Percentiles rank a stretch among this genome's conserved stretches.
Evolutionary conservation across 1,139 yeast species (phyloP).

Genomic region (Saccharomyces hybrid): DNA sequence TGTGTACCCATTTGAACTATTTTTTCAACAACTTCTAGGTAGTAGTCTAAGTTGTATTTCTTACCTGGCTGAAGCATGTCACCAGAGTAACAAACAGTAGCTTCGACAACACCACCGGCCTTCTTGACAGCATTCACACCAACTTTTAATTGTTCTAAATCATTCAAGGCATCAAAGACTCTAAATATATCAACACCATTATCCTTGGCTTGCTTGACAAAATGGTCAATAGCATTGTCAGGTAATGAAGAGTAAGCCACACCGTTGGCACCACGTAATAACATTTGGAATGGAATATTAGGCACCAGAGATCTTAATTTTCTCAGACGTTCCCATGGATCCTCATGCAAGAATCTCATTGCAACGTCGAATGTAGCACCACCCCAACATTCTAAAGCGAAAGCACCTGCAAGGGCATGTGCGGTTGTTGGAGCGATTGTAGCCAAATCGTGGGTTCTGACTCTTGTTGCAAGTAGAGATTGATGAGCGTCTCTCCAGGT

Average conservation of each 20-base stretch:
- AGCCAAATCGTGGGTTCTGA: constrained; percentile 83
- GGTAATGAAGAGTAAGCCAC: constrained; percentile 97
- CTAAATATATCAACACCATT: constrained; percentile 96
- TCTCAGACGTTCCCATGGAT: constrained; percentile 96
- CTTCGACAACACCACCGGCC: constrained; percentile 98
- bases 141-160: constrained; percentile 89
- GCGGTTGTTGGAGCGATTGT: constrained; percentile 94
- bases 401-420: constrained; percentile 81
- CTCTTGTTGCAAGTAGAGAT: constrained; percentile 94
- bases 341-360: constrained; percentile 96
- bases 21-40: constrained; percentile 70
- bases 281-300: constrained; percentile 98
- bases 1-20: constrained; percentile 94
- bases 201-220: constrained; percentile 87
- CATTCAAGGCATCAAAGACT: constrained; percentile 95
- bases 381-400: constrained; percentile 99
- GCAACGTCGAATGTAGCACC: constrained; percentile 99
- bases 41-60: constrained; percentile 90
- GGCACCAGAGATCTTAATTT: constrained; percentile 84
- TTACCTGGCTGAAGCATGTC: constrained; percentile 93
- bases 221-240: constrained; percentile 96
- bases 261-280: constrained; percentile 98
- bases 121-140: constrained; percentile 97
- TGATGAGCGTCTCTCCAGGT: constrained; percentile 99
- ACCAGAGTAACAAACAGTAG: constrained; percentile 97